Percentiles rank a stretch among this genome's conserved stretches.
Conservation (phyloP, 163 green algal species). For the Scenedesmus sp. region DNA sequence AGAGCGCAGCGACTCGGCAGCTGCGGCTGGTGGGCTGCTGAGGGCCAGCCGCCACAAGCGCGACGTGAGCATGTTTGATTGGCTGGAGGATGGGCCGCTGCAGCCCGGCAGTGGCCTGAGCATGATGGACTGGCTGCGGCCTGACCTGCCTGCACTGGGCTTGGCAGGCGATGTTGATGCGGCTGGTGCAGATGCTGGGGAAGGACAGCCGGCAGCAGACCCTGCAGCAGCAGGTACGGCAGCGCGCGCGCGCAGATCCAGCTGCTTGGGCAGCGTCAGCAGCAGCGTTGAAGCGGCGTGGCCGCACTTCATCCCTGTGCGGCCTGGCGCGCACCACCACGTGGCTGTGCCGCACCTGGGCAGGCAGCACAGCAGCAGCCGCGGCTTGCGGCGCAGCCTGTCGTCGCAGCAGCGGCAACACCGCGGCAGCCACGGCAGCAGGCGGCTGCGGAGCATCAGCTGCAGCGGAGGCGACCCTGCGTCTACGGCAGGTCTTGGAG, state of each 20-base stretch:
- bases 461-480: not conserved
- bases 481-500: not conserved
- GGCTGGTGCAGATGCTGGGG: too few relatives aligned
- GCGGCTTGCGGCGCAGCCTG: not conserved
- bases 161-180: not conserved
- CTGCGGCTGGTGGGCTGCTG: not conserved
- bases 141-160: not conserved
- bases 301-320: not conserved
- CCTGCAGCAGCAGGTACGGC: not conserved
- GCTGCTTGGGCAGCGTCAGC: not conserved
- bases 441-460: not conserved
- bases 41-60: not conserved
- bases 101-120: not conserved
- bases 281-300: not conserved
- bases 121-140: constrained; percentile 19
- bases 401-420: not conserved
- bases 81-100: not conserved
- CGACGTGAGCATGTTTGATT: constrained; percentile 18
- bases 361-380: not conserved
- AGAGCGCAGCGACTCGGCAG: not conserved
- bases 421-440: not conserved
- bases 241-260: not conserved
- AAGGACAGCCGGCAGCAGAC: not conserved
- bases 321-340: not conserved
- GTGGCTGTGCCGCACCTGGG: not conserved